Evolutionary conservation across 75 land plant genomes (phyloP), one percentile per base, ranked within the genome.

Genomic region (Azolla pinnata): DNA sequence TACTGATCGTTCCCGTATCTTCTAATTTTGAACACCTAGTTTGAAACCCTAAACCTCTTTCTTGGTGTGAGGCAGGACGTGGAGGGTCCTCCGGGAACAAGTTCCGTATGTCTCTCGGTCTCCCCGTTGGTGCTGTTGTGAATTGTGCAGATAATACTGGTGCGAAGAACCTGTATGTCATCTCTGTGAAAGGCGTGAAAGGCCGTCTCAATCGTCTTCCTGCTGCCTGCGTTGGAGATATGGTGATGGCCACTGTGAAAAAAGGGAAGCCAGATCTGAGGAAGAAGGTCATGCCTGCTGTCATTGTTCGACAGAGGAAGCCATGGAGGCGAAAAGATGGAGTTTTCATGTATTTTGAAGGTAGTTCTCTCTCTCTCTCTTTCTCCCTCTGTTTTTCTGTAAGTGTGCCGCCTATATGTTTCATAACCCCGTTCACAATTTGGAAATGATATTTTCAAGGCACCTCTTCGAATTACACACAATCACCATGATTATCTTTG

Each of bases 241-340:
- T 77, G 79, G 79, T 77, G 27, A 77, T 77, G 79, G 79, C 79
- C 17, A 76, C 79, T 0, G 76, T 72, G n/a, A 75, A 70, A 54
- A 70, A 70, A 20, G 73, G 73, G 0, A 70, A 70, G 48, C 77
- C 82, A 19, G 83, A 80, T 66, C 62, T 80, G 38, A 48, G 83
- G 33, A 80, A 80, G 76, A 80, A 80, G 76, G 83, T 81, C 52
- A 59, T 75, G 72, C 82, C 82, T 0, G 82, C 82, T 0, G 75
- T 73, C 17, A 68, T 73, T 20, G 75, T 73, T 33, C 72, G 75
- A 26, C 75, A 73, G 31, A 53, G 75, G 54, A 73, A 73, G 66
- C 75, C 75, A 0, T 73, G 65, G 64, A 42, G 75, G 24, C 57
- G 79, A 65, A 76, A 76, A 67, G 78, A 75, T 31, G 78, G 78